These are phyloP conservation scores for Penicillium griseofulvum DNA, from an alignment of 2,329 filamentous ascomycete species.

Conservation along the genomic window DNA sequence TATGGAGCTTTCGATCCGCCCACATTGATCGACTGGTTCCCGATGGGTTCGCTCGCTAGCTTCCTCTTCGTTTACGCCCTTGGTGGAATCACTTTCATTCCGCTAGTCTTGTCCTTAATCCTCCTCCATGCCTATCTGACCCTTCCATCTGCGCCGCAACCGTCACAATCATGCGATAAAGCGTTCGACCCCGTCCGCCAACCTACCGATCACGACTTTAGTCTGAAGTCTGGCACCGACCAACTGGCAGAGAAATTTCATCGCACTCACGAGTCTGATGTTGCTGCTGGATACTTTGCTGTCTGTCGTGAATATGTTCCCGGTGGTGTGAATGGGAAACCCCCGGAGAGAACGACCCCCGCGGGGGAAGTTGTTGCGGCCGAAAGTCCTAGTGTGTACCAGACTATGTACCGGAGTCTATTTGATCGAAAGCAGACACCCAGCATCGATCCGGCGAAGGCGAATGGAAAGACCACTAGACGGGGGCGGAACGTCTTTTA, in stretches of 20 bases:
- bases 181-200: conserved; percentile 41
- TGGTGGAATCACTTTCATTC: conserved; percentile 84
- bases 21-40: conserved; percentile 33
- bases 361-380: conserved; percentile 73
- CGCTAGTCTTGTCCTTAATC: conserved; percentile 62
- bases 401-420: conserved; percentile 95
- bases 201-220: conserved; percentile 63
- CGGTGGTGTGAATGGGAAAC: conserved; percentile 87
- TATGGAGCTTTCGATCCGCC: conserved; percentile 35
- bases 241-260: conserved; percentile 61
- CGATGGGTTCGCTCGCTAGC: conserved; percentile 47
- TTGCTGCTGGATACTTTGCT: conserved; percentile 90
- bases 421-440: conserved; percentile 74
- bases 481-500: conserved; percentile 86
- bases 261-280: conserved; percentile 65
- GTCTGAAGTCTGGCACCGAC: conserved; percentile 61
- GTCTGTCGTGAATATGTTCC: conserved; percentile 90
- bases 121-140: conserved; percentile 67
- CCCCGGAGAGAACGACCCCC: conserved; percentile 80
- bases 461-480: conserved; percentile 50
- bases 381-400: conserved; percentile 91
- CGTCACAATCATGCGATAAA: conserved; percentile 39
- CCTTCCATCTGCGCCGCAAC: conserved; percentile 51
- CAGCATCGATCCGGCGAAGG: conserved; percentile 53
- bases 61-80: conserved; percentile 77